Evolutionary conservation across 805 yeast species (phyloP), one percentile per base, ranked within the genome.

Genomic region (Hanseniaspora meyeri): DNA sequence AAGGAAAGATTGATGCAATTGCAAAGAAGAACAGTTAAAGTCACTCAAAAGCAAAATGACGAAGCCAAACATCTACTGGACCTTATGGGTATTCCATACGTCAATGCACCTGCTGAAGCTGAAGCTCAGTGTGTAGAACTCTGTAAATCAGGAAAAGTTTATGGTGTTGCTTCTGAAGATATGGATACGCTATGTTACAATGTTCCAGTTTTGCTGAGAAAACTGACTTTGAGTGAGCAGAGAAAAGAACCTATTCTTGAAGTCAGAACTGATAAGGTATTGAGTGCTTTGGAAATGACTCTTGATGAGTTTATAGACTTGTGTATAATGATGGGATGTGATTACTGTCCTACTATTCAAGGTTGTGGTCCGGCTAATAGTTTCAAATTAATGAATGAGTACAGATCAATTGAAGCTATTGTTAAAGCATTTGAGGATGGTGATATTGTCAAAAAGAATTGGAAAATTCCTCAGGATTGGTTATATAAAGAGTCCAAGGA

Each of bases 291-390:
- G 59, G 91, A 77, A n/a, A 73, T 90, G 76, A 81, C 79, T 50
- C 72, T 77, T 47, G 77, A 75, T 27, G 83, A 87, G 58, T 93
- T 93, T 68, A 79, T 93, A 49, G 99, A 93, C 67, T 71, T 93
- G 62, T 90, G 98, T 72, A 91, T 93, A 43, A 74, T 93, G 64
- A 72, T 93, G 49, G 99, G 99, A 1, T 93, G 98, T 70, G 99
- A 93, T 72, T 93, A 93, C 69, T 88, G 96, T 71, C 97, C 91
- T 61, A 86, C 96, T 4, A 90, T 93, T 58, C 81, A 81, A 63
- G 98, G 98, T 27, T 83, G 93, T 59, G 99, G 99, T 9, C 97
- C 97, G 0, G 93, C 86, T 1, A 91, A 96, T 0, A 98, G 97
- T 0, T 74, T 78, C 60, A 91, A 93, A 65, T 75, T 93, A 59